Evolutionary conservation across 495 filamentous ascomycete genomes (phyloP).

Genomic region (Wilcoxina mikolae): DNA sequence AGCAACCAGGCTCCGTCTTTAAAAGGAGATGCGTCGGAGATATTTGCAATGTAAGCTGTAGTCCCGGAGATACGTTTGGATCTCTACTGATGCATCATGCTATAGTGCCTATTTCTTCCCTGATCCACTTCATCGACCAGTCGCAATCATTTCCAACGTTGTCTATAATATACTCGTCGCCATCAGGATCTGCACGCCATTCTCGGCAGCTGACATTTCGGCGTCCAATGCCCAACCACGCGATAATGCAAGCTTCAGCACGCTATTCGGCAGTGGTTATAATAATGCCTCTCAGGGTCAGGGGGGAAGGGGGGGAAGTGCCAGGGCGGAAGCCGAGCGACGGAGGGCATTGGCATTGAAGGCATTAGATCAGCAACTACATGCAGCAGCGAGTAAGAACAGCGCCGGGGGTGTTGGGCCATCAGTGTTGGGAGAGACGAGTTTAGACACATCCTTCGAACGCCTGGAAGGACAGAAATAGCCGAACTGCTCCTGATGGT

Average conservation of each 20-base stretch:
- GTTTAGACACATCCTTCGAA: not conserved
- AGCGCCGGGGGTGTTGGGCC: constrained; percentile 15
- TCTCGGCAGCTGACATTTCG: constrained; percentile 70
- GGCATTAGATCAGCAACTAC: constrained; percentile 78
- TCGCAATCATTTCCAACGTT: constrained; percentile 55
- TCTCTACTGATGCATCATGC: not conserved
- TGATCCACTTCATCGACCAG: constrained; percentile 61
- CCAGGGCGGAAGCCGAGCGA: constrained; percentile 80
- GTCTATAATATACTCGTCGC: constrained; percentile 61
- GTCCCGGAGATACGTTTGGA: not conserved
- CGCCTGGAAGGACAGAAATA: too few relatives aligned
- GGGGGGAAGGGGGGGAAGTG: constrained; percentile 31
- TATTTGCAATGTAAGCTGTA: constrained; percentile 40
- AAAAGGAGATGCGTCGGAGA: constrained; percentile 83
- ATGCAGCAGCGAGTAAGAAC: constrained; percentile 53
- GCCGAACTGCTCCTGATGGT: too few relatives aligned
- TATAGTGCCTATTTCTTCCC: constrained; percentile 92
- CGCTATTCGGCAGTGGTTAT: constrained; percentile 36
- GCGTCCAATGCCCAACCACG: constrained; percentile 53
- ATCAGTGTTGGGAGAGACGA: constrained; percentile 5
- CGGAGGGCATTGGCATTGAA: constrained; percentile 77
- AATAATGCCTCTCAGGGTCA: not conserved
- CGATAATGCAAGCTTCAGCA: constrained; percentile 54
- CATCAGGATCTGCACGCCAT: constrained; percentile 65
- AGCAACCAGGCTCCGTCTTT: constrained; percentile 48